Evolutionary conservation across 1,284 basidiomycete species (phyloP).

Genomic region (Ganoderma meredithae): DNA sequence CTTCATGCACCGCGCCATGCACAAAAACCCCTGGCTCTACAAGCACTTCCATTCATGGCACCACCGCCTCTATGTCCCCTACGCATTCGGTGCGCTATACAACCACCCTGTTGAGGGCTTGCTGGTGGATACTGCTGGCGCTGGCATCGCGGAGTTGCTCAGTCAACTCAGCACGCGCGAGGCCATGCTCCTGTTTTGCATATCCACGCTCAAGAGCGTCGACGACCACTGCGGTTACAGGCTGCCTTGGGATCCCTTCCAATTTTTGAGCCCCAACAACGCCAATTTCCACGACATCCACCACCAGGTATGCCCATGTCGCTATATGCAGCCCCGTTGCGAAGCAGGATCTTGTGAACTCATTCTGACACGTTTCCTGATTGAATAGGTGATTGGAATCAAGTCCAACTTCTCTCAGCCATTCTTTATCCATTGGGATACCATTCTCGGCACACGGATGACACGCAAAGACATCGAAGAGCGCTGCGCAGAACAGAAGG

Average conservation of each 20-base stretch:
- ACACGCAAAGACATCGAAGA: conserved; percentile 71
- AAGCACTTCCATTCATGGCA: conserved; percentile 94
- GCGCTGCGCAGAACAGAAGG: conserved; percentile 44
- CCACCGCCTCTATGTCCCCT: conserved; percentile 96
- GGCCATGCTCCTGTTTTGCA: conserved; percentile 84
- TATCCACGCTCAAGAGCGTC: conserved; percentile 94
- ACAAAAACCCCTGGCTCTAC: conserved; percentile 92
- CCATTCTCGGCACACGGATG: conserved; percentile 83
- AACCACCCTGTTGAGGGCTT: conserved; percentile 96
- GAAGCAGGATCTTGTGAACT: not conserved
- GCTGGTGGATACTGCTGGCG: conserved; percentile 87
- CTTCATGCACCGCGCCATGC: conserved; percentile 92
- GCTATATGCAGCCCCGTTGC: too few relatives aligned
- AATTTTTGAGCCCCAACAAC: conserved; percentile 89
- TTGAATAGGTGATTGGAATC: conserved; percentile 81
- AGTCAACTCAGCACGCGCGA: conserved; percentile 84
- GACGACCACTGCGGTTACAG: conserved; percentile 97
- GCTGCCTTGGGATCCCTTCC: conserved; percentile 90
- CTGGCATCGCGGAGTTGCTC: conserved; percentile 77
- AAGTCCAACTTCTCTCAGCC: conserved; percentile 97
- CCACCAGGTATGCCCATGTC: conserved; percentile 71
- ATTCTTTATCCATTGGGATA: conserved; percentile 91
- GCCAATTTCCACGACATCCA: conserved; percentile 99
- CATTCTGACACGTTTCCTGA: not conserved
- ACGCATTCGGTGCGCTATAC: conserved; percentile 97